Evolutionary conservation across 371 early-diverging fungal genomes (phyloP).

Genomic region (Apophysomyces ossiformis): DNA sequence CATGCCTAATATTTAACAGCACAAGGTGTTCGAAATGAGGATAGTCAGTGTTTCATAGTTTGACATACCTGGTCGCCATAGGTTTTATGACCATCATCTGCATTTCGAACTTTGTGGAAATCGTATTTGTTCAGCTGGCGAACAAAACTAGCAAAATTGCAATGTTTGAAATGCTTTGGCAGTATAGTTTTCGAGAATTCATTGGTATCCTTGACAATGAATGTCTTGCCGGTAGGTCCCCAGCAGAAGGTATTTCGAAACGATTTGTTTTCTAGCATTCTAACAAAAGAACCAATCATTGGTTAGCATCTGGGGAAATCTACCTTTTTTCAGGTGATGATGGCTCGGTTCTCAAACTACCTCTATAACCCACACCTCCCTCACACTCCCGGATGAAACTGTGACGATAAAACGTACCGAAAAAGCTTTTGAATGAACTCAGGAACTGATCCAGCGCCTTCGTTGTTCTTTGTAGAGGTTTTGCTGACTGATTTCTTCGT

Average conservation of each 20-base stretch:
- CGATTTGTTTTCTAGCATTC: slow-evolving; percentile 73
- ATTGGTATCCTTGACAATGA: slow-evolving; percentile 82
- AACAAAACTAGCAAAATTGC: slow-evolving; percentile 93
- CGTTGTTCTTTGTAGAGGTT: slow-evolving; percentile 14
- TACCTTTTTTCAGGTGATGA: slow-evolving; percentile 9
- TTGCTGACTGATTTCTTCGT: slow-evolving; percentile 1
- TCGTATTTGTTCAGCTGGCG: slow-evolving; percentile 97
- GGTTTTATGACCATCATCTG: slow-evolving; percentile 56
- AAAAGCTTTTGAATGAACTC: slow-evolving; percentile 28
- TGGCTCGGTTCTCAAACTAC: slow-evolving; percentile 10
- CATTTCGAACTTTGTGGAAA: slow-evolving; percentile 83
- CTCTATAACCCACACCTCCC: neutral
- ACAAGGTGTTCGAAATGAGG: neutral
- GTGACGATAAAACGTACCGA: slow-evolving; percentile 14
- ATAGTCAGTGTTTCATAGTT: neutral
- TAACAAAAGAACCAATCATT: slow-evolving; percentile 15
- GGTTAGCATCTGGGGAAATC: neutral
- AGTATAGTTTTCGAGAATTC: slow-evolving; percentile 76
- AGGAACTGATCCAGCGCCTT: slow-evolving; percentile 22
- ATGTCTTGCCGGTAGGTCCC: slow-evolving; percentile 78
- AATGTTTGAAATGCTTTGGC: slow-evolving; percentile 90
- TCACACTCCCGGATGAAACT: slow-evolving; percentile 3
- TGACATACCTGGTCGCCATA: slow-evolving; percentile 67
- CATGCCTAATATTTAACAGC: slow-evolving; percentile 54
- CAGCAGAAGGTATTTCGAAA: slow-evolving; percentile 72